Conservation (phyloP, 1,284 basidiomycete genomes). For the Moesziomyces aphidis region DNA sequence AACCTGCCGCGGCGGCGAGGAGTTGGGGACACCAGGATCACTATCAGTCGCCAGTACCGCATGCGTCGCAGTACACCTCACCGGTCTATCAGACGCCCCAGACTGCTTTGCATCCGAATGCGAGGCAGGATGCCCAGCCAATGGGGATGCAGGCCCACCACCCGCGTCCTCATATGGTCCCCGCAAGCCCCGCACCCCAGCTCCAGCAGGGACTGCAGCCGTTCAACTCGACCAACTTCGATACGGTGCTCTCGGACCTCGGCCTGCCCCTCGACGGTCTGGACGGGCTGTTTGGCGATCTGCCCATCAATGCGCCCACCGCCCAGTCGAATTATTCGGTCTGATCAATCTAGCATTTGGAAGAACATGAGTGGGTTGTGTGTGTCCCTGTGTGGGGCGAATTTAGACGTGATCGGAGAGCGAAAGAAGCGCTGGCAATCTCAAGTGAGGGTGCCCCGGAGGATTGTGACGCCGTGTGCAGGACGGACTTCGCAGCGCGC, state of each 20-base stretch:
- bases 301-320: slow-evolving; percentile 29
- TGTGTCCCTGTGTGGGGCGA: no score
- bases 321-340: slow-evolving; percentile 27
- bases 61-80: slow-evolving; percentile 19
- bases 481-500: no score
- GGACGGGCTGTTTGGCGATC: slow-evolving; percentile 44
- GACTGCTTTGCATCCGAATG: not conserved
- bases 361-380: no score
- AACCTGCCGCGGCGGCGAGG: slow-evolving; percentile 2
- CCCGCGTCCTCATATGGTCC: slow-evolving; percentile 9
- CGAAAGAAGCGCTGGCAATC: no score
- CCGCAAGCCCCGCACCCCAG: slow-evolving; percentile 1
- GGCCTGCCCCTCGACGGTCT: slow-evolving; percentile 41
- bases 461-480: no score
- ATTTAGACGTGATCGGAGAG: no score
- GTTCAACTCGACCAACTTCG: slow-evolving; percentile 35
- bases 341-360: not conserved
- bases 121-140: not conserved
- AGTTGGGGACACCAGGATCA: slow-evolving; percentile 42
- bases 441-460: no score
- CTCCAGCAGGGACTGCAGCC: slow-evolving; percentile 1
- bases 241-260: slow-evolving; percentile 38
- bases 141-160: slow-evolving; percentile 4
- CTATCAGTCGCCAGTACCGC: slow-evolving; percentile 37
- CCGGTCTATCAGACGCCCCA: slow-evolving; percentile 17